Percentiles rank a stretch among this genome's conserved stretches.
phyloP scores from a whole-genome alignment of 2,329 filamentous ascomycete genomes.

The Sphaceloma murrayae region DNA sequence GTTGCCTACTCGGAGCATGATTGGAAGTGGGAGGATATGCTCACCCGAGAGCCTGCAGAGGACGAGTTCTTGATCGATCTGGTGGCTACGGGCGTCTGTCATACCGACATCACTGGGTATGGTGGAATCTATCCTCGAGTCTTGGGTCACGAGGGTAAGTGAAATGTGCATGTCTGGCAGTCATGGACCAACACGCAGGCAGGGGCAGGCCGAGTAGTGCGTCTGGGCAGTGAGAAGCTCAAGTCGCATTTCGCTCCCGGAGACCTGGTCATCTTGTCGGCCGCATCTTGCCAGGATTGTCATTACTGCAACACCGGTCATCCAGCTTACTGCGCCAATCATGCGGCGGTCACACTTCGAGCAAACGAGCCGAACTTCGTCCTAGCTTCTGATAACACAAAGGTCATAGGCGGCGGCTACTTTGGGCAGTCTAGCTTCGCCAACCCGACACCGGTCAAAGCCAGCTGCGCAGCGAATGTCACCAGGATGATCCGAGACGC shows the following conservation, averaged over 20 bases:
- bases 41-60: slow-evolving; percentile 29
- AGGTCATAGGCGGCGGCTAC: slow-evolving; percentile 33
- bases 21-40: slow-evolving; percentile 35
- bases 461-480: slow-evolving; percentile 36
- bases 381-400: slow-evolving; percentile 21
- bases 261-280: slow-evolving; percentile 41
- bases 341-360: slow-evolving; percentile 39
- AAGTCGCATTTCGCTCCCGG: slow-evolving; percentile 35
- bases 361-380: slow-evolving; percentile 18
- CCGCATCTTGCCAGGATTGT: slow-evolving; percentile 39
- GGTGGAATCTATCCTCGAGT: slow-evolving; percentile 39
- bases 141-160: slow-evolving; percentile 41
- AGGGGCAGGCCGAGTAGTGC: slow-evolving; percentile 35
- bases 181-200: background rate
- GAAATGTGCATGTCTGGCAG: background rate
- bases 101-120: slow-evolving; percentile 40
- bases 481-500: slow-evolving; percentile 30
- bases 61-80: slow-evolving; percentile 47
- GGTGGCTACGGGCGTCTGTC: slow-evolving; percentile 44
- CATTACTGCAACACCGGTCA: slow-evolving; percentile 38
- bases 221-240: slow-evolving; percentile 37
- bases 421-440: slow-evolving; percentile 43
- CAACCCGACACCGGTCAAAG: slow-evolving; percentile 32
- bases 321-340: slow-evolving; percentile 41
- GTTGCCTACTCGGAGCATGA: slow-evolving; percentile 21